phyloP scores from a whole-genome alignment of 129 eudicot species.

The Glebionis coronaria region DNA sequence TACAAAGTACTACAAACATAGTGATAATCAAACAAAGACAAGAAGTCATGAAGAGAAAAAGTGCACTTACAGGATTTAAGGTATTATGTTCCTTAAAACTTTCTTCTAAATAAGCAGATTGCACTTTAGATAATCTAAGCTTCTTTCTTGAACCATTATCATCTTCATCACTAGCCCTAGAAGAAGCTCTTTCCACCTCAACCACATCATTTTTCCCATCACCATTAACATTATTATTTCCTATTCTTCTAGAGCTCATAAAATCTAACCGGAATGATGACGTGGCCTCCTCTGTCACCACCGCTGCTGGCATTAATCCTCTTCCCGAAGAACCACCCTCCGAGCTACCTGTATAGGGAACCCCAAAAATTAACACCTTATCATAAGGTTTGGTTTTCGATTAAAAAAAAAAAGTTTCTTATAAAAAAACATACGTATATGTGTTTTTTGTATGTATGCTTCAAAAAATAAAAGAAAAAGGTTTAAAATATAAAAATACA shows the following conservation, averaged over 20 bases:
- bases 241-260: constrained; percentile 32
- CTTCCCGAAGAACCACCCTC: constrained; percentile 74
- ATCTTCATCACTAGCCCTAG: constrained; percentile 79
- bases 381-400: no score
- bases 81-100: constrained; percentile 75
- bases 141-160: constrained; percentile 62
- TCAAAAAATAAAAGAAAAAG: no score
- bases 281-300: constrained; percentile 55
- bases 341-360: constrained; percentile 61
- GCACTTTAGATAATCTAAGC: constrained; percentile 65
- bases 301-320: constrained; percentile 41
- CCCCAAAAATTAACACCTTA: no score
- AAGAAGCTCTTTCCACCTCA: constrained; percentile 53
- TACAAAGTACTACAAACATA: no score
- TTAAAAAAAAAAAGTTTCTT: no score
- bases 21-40: no score
- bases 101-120: constrained; percentile 84
- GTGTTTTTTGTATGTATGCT: no score
- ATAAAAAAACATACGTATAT: no score
- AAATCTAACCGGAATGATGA: constrained; percentile 58
- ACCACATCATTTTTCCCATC: constrained; percentile 49
- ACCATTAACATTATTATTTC: constrained; percentile 23
- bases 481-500: no score
- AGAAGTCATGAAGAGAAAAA: background rate
- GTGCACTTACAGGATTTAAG: constrained; percentile 63